Evolutionary conservation across 371 early-diverging fungal genomes (phyloP), one percentile per base, ranked within the genome.

Genomic region (Mucor velutinosus): DNA sequence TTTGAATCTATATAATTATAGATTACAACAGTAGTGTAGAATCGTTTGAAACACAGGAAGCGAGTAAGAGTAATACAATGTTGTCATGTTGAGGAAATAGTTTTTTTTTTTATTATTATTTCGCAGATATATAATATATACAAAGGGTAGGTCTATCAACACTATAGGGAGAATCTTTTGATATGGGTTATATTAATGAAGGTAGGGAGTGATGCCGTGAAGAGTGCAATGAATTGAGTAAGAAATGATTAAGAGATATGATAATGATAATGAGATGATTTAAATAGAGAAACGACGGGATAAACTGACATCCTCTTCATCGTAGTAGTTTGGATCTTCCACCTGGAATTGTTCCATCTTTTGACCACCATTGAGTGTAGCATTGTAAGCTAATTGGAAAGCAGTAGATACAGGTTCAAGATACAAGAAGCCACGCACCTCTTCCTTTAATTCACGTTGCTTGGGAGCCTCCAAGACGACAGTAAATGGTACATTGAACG

Each of bases 381-480:
- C 53, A 43, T 61, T 47, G 19, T 62, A 69, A 3, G 73, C 65
- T 0, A 69, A 23, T 35, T 68, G 73, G 43, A 73, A 69, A 23
- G 69, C 69, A 53, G 68, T 57, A 12, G 72, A 60, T 15, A 65
- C 45, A 29, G 71, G 65, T 15, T 76, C 74, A 43, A 76, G 57
- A 53, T 75, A 74, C 21, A 81, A 59, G 47, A 81, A 81, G 0
- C 81, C 81, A 33, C 76, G 78, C 25, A 74, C 67, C 67, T 78
- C 81, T 32, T 81, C 81, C 49, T 60, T 73, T 43, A 65, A 73
- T 67, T 78, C 73, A 61, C 67, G 66, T 61, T 74, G 70, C 35
- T 76, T 69, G 27, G 62, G 67, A 25, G 60, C 60, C 33, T 78
- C 81, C 32, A 81, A 59, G 8, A 68, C 69, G 35, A 72, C 76